Evolutionary conservation across 129 eudicot genomes (phyloP).

Genomic region (Solidago caesia): DNA sequence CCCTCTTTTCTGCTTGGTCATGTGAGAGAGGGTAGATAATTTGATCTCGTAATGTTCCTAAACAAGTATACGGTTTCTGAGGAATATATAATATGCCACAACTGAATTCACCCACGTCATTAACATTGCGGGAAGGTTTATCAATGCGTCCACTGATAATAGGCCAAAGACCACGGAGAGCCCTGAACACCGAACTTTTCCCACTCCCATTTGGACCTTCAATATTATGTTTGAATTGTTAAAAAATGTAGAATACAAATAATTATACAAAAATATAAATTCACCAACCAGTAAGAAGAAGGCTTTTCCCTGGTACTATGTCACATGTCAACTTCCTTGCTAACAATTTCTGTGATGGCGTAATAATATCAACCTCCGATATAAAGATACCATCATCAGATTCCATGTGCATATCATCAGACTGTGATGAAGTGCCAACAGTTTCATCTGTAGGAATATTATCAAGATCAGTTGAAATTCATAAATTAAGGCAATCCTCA

Average conservation of each 20-base stretch:
- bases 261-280: neutral
- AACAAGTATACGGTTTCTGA: slow-evolving; percentile 88
- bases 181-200: slow-evolving; percentile 95
- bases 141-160: slow-evolving; percentile 66
- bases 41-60: slow-evolving; percentile 96
- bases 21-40: slow-evolving; percentile 89
- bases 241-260: neutral
- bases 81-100: slow-evolving; percentile 81
- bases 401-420: slow-evolving; percentile 20
- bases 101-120: slow-evolving; percentile 43
- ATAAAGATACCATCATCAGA: slow-evolving; percentile 63
- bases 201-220: slow-evolving; percentile 99
- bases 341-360: slow-evolving; percentile 79
- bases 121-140: slow-evolving; percentile 51
- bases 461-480: neutral
- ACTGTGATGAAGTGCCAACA: slow-evolving; percentile 34
- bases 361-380: slow-evolving; percentile 79
- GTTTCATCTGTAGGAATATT: slow-evolving; percentile 49
- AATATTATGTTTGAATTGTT: slow-evolving; percentile 21
- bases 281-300: slow-evolving; percentile 92
- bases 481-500: no score
- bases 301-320: slow-evolving; percentile 73
- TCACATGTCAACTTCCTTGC: slow-evolving; percentile 83
- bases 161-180: slow-evolving; percentile 93
- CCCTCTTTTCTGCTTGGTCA: slow-evolving; percentile 73